Evolutionary conservation across 805 yeast species (phyloP), one percentile per base, ranked within the genome.

Genomic region (Cyberlindnera saturnus): DNA sequence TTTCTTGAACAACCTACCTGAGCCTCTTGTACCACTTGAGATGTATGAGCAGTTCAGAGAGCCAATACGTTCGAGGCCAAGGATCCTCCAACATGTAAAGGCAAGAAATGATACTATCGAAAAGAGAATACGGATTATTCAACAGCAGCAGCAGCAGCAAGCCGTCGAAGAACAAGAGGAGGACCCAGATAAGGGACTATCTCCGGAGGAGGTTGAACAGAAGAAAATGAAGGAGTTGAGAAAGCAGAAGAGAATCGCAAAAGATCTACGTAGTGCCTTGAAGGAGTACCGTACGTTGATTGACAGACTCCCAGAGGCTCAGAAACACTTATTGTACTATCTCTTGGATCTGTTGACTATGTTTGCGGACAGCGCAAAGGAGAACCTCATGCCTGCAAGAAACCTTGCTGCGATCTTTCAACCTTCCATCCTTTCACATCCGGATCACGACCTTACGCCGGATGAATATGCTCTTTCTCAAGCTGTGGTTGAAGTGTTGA

Each of bases 371-470:
- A 82, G 85, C 56, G 74, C 95, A 14, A 77, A 75, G 39, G 77
- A 77, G 46, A 93, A 90, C 61, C 69, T 87, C 50, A 93, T 93
- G 99, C 81, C 96, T 2, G 86, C 96, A 1, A 77, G 88, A 54
- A 93, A 93, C 60, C 69, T 93, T 50, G 96, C 98, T 1, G 96
- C 98, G 2, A 86, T 93, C 44, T 93, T 93, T 67, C 99, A 93
- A 66, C 98, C 99, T 3, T 86, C 96, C n/a, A 80, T 93, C 15
- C 69, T 93, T 41, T 85, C 95, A 9, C 98, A 91, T 62, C 96
- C 96, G 5, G 76, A 74, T 51, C 97, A 93, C 62, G 96, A 90
- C 59, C 78, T 91, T 81, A 78, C 83, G 34, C 97, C 97, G 1
- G 87, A 81, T 29, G 97, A 93, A 63, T 90, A 90, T 65, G 91